Evolutionary conservation across 345 rosid species (phyloP), one percentile per base, ranked within the genome.

Genomic region (Carallia pectinifolia): DNA sequence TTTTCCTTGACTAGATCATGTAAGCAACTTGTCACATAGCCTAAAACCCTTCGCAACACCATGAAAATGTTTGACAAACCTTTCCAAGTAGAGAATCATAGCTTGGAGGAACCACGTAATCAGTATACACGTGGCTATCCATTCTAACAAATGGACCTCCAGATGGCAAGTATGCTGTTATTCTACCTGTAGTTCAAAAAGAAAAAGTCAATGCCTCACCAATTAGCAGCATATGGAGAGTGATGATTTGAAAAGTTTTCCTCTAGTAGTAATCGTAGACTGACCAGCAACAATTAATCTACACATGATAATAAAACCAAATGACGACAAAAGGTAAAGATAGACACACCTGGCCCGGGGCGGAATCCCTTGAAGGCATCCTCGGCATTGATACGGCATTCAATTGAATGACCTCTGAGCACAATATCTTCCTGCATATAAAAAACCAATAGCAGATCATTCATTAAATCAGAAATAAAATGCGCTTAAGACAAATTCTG

Each of bases 91-190:
- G 82, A 63, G 99, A 95, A 84, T 95, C 99, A 76, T 95, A 95
- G 84, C 97, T 95, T 58, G 99, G 99, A 66, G 99, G 99, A 79
- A 95, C 99, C 71, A 91, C 91, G 64, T 92, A 95, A 79, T 90
- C 97, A 30, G 99, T 88, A 85, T 95, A 95, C 7, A 95, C 89
- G 70, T 91, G 99, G 83, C 99, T 95, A 69, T 95, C 99, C 97
- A 95, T 95, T 83, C 99, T 84, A 64, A 95, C 97, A 78, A 91
- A 91, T n/a, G 99, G 99, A 60, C 99, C 99, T 85, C 99, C 97
- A 76, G 99, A 88, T 69, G 99, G 99, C 77, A 95, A 79, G 74
- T 95, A 95, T 58, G 99, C 78, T 69, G 97, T 91, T 82, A 95
- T 90, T 81, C 96, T 91, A 65, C 99, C 99, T 95, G 90, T 66